Conservation (phyloP, 768 basidiomycete species). For the Mycena indigotica region DNA sequence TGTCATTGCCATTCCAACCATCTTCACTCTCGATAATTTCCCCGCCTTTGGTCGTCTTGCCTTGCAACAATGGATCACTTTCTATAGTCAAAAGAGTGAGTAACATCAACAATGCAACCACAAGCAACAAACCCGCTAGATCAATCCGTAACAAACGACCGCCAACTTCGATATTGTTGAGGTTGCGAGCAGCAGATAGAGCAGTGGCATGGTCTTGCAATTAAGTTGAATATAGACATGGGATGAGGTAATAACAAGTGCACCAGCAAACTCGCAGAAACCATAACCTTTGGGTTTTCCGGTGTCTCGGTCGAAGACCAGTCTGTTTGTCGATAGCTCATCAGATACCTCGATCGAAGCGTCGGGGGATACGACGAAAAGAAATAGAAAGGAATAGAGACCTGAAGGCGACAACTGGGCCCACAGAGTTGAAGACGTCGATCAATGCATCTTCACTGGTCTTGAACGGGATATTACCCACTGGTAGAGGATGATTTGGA, state of each 20-base stretch:
- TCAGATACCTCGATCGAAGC: no score
- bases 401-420: conserved; percentile 89
- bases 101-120: no score
- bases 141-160: conserved; percentile 94
- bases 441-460: conserved; percentile 89
- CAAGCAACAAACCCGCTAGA: no score
- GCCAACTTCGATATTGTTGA: conserved; percentile 90
- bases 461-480: conserved; percentile 89
- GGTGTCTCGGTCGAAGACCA: conserved; percentile 88
- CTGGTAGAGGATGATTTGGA: conserved; percentile 36
- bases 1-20: conserved; percentile 33
- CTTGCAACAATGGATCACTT: conserved; percentile 89
- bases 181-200: conserved; percentile 90
- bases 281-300: conserved; percentile 94
- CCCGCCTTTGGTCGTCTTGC: conserved; percentile 84
- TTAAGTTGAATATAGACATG: conserved; percentile 23
- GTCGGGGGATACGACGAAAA: neutral
- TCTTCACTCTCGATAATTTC: conserved; percentile 64
- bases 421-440: conserved; percentile 88
- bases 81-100: no score
- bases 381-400: conserved; percentile 30
- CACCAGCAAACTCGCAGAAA: conserved; percentile 91
- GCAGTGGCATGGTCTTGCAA: conserved; percentile 91
- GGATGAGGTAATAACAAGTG: conserved; percentile 43
- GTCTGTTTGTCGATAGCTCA: no score